Evolutionary conservation across 1,284 basidiomycete species (phyloP).

Genomic region (Polyporus tsugae): DNA sequence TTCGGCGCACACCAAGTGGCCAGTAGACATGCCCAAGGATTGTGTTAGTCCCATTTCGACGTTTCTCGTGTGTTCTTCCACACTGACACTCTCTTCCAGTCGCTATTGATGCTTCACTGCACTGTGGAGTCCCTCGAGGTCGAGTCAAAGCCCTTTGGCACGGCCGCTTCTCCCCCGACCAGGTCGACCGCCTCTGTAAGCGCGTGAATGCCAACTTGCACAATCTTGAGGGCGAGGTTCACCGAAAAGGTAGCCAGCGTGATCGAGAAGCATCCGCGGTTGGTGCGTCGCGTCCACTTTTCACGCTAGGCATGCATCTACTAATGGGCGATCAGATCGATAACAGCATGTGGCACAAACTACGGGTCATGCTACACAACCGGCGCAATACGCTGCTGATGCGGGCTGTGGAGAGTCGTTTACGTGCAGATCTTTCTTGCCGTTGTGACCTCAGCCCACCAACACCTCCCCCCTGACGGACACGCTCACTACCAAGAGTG

Average conservation of each 20-base stretch:
- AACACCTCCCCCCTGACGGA: too few species aligned
- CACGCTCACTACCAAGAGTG: too few species aligned
- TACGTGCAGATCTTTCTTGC: too few species aligned
- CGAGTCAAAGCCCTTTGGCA: slow-evolving; percentile 52
- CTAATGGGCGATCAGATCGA: neutral
- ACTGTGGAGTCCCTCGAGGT: slow-evolving; percentile 83
- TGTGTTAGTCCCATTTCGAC: slow-evolving; percentile 61
- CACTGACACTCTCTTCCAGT: slow-evolving; percentile 46
- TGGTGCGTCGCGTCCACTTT: slow-evolving; percentile 61
- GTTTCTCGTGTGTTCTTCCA: slow-evolving; percentile 9
- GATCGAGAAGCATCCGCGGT: slow-evolving; percentile 81
- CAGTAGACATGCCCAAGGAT: slow-evolving; percentile 81
- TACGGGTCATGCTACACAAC: slow-evolving; percentile 88
- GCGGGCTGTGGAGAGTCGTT: slow-evolving; percentile 72
- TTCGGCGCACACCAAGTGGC: slow-evolving; percentile 75
- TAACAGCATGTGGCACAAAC: slow-evolving; percentile 89
- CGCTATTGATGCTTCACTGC: slow-evolving; percentile 64
- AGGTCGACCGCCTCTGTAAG: slow-evolving; percentile 86
- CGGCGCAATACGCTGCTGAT: slow-evolving; percentile 86
- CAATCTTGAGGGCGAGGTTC: slow-evolving; percentile 80
- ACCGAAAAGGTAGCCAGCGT: slow-evolving; percentile 74
- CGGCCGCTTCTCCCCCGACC: slow-evolving; percentile 83
- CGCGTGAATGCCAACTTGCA: slow-evolving; percentile 78
- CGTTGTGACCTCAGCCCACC: too few species aligned
- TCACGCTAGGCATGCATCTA: neutral